phyloP scores from a whole-genome alignment of 2,329 filamentous ascomycete genomes.

The Aquanectria penicillioides region DNA sequence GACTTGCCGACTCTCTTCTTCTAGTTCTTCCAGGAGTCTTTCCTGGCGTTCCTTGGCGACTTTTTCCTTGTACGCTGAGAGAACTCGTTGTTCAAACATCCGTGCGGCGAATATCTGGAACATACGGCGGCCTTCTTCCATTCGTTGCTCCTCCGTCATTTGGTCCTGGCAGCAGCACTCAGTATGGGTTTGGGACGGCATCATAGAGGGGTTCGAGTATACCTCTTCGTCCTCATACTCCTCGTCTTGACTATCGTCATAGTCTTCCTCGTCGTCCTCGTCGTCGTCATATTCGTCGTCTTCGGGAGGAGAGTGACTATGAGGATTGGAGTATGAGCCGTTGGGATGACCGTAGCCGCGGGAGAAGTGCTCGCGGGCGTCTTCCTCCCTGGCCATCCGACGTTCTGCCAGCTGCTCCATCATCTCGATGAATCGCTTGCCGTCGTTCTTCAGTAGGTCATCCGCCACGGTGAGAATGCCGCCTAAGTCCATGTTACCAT shows the following conservation, averaged over 20 bases:
- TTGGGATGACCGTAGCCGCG: conserved; percentile 69
- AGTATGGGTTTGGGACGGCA: conserved; percentile 54
- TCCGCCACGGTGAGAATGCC: conserved; percentile 98
- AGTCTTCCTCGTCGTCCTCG: conserved; percentile 69
- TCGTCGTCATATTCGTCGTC: conserved; percentile 80
- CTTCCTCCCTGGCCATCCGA: conserved; percentile 95
- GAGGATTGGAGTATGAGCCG: conserved; percentile 66
- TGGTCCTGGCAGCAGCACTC: conserved; percentile 75
- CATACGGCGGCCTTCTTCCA: conserved; percentile 98
- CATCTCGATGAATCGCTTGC: conserved; percentile 99
- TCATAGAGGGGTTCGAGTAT: conserved; percentile 57
- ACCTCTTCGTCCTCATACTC: conserved; percentile 85
- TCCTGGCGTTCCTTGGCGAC: conserved; percentile 92
- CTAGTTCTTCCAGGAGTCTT: conserved; percentile 89
- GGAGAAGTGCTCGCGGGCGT: conserved; percentile 73
- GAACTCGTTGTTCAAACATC: conserved; percentile 98
- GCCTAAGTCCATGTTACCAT: conserved; percentile 71
- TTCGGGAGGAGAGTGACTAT: conserved; percentile 81
- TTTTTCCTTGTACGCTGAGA: conserved; percentile 98
- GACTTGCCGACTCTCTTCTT: conserved; percentile 82
- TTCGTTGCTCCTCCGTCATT: conserved; percentile 98
- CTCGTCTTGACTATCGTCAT: conserved; percentile 70
- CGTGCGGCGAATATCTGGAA: conserved; percentile 99
- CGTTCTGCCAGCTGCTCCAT: conserved; percentile 99
- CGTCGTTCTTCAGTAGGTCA: conserved; percentile 97